These are phyloP conservation scores for Acrocalymma vagum DNA, from an alignment of 2,329 filamentous ascomycete species.

Conservation along the genomic window DNA sequence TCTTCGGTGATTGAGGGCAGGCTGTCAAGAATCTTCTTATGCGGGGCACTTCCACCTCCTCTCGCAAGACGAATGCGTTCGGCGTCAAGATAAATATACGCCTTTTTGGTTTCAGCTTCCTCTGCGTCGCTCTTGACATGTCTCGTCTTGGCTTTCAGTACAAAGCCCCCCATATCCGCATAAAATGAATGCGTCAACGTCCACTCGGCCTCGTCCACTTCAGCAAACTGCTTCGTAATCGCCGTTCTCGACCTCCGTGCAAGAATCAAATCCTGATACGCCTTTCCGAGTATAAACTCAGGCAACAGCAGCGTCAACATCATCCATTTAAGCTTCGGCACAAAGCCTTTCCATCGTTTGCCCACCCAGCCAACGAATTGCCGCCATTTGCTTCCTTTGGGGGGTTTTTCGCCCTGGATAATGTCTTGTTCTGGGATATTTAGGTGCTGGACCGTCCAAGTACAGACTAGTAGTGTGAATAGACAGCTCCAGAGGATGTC, in stretches of 20 bases:
- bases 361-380: no score
- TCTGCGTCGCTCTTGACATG: no score
- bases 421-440: slow-evolving; percentile 14
- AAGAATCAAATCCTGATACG: neutral
- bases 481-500: slow-evolving; percentile 26
- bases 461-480: slow-evolving; percentile 21
- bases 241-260: neutral
- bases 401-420: no score
- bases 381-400: neutral
- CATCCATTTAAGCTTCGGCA: slow-evolving; percentile 1
- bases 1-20: neutral
- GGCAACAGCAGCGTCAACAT: neutral
- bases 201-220: slow-evolving; percentile 13
- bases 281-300: neutral
- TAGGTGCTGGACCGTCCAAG: slow-evolving; percentile 19
- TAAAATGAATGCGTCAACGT: slow-evolving; percentile 21
- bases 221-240: slow-evolving; percentile 1
- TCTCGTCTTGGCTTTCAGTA: slow-evolving; percentile 7
- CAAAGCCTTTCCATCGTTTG: neutral
- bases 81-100: no score
- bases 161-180: slow-evolving; percentile 24
- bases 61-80: no score
- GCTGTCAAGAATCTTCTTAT: no score
- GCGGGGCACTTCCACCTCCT: no score
- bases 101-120: no score